Percentiles rank a stretch among this genome's conserved stretches.
phyloP scores from a whole-genome alignment of 805 yeast species.

The Candida ascalaphidarum region DNA sequence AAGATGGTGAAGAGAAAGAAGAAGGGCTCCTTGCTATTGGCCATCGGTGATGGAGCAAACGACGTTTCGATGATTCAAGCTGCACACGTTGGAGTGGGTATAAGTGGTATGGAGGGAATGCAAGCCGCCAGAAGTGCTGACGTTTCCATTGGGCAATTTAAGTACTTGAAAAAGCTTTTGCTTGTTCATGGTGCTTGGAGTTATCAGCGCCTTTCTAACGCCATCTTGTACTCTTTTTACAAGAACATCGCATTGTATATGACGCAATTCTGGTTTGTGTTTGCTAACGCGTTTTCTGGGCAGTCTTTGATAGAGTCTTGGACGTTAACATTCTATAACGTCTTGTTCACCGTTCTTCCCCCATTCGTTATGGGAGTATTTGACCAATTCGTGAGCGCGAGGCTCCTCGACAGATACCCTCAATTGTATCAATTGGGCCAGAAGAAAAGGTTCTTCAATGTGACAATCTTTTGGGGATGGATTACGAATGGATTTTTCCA shows the following conservation, averaged over 20 bases:
- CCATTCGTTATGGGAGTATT: constrained; percentile 95
- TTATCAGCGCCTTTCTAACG: constrained; percentile 87
- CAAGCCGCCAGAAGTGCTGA: constrained; percentile 99
- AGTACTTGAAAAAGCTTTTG: constrained; percentile 69
- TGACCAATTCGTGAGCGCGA: constrained; percentile 91
- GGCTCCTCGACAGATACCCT: constrained; percentile 85
- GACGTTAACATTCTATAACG: constrained; percentile 95
- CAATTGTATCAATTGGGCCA: constrained; percentile 90
- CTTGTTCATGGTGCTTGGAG: constrained; percentile 98
- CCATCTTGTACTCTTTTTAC: constrained; percentile 90
- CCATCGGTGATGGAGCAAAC: constrained; percentile 98
- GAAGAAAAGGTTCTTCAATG: constrained; percentile 80
- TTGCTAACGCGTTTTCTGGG: constrained; percentile 86
- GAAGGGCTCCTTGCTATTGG: constrained; percentile 66
- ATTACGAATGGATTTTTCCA: constrained; percentile 92
- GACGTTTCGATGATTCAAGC: constrained; percentile 99
- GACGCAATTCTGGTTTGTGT: constrained; percentile 98
- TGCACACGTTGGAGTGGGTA: constrained; percentile 98
- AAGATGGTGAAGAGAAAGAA: constrained; percentile 80
- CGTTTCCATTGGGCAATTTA: constrained; percentile 93
- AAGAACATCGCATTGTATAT: constrained; percentile 91
- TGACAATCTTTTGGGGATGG: constrained; percentile 95
- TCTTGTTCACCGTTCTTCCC: constrained; percentile 87
- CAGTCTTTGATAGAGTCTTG: constrained; percentile 95
- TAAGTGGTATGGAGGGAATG: constrained; percentile 99